Evolutionary conservation across 164 flowering plant species (phyloP).

Genomic region (Stephania yunnanensis): DNA sequence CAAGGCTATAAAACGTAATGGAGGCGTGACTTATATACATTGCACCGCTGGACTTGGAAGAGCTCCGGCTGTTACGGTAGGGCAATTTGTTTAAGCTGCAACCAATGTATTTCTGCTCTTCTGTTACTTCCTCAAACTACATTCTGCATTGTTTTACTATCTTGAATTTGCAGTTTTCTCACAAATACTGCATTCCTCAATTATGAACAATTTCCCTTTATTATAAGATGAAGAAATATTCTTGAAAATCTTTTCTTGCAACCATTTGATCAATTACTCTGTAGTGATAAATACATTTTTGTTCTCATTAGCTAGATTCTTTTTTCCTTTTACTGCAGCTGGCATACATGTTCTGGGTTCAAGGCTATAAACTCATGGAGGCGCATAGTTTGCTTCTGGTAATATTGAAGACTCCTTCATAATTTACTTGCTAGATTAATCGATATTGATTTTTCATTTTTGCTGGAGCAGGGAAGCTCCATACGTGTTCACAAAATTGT

Average conservation of each 20-base stretch:
- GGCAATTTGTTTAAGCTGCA: slow-evolving; percentile 12
- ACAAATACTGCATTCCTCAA: background rate
- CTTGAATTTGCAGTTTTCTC: background rate
- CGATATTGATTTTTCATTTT: background rate
- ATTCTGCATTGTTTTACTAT: background rate
- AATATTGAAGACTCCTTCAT: background rate
- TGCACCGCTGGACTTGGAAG: slow-evolving; percentile 99
- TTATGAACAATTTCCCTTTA: background rate
- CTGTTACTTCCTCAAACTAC: background rate
- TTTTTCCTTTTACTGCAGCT: slow-evolving; percentile 38
- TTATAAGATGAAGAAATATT: background rate
- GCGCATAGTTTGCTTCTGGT: slow-evolving; percentile 52
- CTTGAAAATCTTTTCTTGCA: background rate
- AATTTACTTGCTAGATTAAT: background rate
- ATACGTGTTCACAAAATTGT: background rate
- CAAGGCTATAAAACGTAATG: slow-evolving; percentile 72
- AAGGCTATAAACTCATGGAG: slow-evolving; percentile 67
- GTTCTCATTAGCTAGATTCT: background rate
- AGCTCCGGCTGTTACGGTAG: slow-evolving; percentile 94
- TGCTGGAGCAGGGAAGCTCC: background rate
- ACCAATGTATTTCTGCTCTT: background rate
- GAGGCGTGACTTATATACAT: slow-evolving; percentile 90
- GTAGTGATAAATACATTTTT: background rate
- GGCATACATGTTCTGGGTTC: slow-evolving; percentile 97
- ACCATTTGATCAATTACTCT: background rate